A percentile compares a stretch with the other conserved stretches of the same genome.
Conservation (phyloP, 257 asterid species). For the Gentiana dahurica region DNA sequence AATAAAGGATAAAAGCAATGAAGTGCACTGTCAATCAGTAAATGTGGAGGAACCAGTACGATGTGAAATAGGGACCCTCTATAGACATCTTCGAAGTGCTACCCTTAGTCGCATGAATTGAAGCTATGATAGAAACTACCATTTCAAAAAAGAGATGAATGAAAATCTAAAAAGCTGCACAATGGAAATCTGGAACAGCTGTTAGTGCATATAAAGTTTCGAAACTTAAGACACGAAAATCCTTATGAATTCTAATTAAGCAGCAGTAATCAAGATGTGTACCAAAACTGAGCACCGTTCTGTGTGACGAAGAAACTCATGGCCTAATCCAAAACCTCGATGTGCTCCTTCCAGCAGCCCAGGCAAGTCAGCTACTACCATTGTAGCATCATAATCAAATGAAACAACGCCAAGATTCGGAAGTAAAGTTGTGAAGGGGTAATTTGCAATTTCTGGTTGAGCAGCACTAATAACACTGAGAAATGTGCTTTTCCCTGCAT, state of each 20-base stretch:
- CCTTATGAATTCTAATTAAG: neutral
- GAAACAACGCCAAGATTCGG: conserved; percentile 99
- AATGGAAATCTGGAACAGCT: neutral
- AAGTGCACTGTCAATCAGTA: too few species aligned
- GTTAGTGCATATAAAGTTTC: neutral
- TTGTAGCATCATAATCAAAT: conserved; percentile 68
- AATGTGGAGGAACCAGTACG: too few species aligned
- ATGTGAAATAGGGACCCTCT: too few species aligned
- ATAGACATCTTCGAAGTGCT: too few species aligned
- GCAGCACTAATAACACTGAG: conserved; percentile 96
- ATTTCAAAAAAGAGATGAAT: neutral
- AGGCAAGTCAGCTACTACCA: conserved; percentile 93
- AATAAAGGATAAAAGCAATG: too few species aligned
- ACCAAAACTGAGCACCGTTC: conserved; percentile 97
- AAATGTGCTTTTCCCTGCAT: conserved; percentile 91
- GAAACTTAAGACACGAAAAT: neutral
- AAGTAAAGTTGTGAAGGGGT: conserved; percentile 95
- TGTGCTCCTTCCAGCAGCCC: conserved; percentile 98
- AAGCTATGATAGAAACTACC: too few species aligned
- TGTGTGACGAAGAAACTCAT: conserved; percentile 89
- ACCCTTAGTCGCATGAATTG: too few species aligned
- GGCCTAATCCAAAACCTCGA: conserved; percentile 93
- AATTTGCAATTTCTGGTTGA: conserved; percentile 79
- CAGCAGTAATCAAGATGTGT: conserved; percentile 8
- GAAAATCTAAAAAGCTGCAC: neutral